Percentiles rank a stretch among this genome's conserved stretches.
Evolutionary conservation across 257 asterid species (phyloP).

Genomic region (Solanum chiquidenum): DNA sequence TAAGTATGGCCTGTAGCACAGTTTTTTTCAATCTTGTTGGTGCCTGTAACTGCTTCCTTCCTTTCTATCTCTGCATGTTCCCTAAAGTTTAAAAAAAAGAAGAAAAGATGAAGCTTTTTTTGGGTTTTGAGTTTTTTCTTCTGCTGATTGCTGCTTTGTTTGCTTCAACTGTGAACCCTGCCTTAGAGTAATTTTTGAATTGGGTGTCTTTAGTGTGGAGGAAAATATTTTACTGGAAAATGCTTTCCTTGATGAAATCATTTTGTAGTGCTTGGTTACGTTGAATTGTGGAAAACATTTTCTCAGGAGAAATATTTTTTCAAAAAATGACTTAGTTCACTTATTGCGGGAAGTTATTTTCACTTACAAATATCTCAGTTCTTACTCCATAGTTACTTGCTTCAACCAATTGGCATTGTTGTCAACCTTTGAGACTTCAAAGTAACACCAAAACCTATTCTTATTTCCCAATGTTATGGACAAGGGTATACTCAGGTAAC

Average conservation of each 20-base stretch:
- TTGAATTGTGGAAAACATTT: neutral
- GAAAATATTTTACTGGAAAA: neutral
- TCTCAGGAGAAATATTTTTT: neutral
- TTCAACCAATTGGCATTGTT: neutral
- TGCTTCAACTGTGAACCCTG: neutral
- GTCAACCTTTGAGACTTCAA: neutral
- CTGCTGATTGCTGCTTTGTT: neutral
- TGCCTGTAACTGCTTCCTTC: neutral
- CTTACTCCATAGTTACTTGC: neutral
- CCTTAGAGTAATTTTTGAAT: neutral
- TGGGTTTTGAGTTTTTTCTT: neutral
- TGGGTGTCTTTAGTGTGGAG: neutral
- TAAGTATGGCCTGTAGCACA: neutral
- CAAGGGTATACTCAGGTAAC: neutral
- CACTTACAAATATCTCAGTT: neutral
- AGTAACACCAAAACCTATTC: neutral
- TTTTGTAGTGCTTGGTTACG: neutral
- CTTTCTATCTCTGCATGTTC: neutral
- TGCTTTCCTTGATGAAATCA: neutral
- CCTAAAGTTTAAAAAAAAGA: neutral
- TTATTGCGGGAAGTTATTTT: neutral
- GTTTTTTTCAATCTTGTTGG: neutral
- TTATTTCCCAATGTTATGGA: neutral
- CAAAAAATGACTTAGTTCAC: neutral
- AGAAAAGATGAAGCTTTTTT: neutral